Base-by-base conservation (phyloP, 371 early-diverging fungal species). In the Zychaea mexicana region DNA sequence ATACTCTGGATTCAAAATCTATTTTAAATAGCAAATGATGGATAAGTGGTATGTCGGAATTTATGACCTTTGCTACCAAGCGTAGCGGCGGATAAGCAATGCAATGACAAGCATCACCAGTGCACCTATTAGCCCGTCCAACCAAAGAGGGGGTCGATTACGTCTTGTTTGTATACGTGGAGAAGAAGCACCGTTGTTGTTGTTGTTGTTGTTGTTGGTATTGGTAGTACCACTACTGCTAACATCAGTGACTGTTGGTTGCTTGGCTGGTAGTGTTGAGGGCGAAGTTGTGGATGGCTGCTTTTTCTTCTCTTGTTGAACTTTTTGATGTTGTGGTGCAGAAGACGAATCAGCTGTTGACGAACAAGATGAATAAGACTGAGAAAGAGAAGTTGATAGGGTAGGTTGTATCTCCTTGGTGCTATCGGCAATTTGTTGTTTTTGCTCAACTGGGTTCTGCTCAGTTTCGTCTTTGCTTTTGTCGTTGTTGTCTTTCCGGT, bases 41-140 rank as follows among this genome's bases (percentile, higher is more conserved):
- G n/a, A n/a, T n/a, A n/a, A n/a, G n/a, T n/a, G n/a, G n/a, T n/a
- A n/a, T n/a, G n/a, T n/a, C n/a, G n/a, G n/a, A n/a, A n/a, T n/a
- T n/a, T n/a, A n/a, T n/a, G n/a, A n/a, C n/a, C n/a, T n/a, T n/a
- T n/a, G n/a, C n/a, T n/a, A 39, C n/a, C n/a, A 39, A 2, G 39
- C n/a, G 13, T 45, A 62, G 6, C 63, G 63, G 3, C 65, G 65
- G 15, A 58, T 32, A 36, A 64, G 9, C 3, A 58, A 31, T 12
- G 58, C 52, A 36, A 66, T 5, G 22, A 80, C n/a, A 26, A 78
- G 22, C 2, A 74, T 65, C 2, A 78, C 57, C 33, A 82, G 57
- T 6, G 58, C 70, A 2, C 72, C 64, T 58, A 85, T 82, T 21
- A 82, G 54, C 9, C 66, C 78, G 69, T 85, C 85, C 15, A 85